Evolutionary conservation across 345 rosid species (phyloP).

Genomic region (Eucalyptus sp.): DNA sequence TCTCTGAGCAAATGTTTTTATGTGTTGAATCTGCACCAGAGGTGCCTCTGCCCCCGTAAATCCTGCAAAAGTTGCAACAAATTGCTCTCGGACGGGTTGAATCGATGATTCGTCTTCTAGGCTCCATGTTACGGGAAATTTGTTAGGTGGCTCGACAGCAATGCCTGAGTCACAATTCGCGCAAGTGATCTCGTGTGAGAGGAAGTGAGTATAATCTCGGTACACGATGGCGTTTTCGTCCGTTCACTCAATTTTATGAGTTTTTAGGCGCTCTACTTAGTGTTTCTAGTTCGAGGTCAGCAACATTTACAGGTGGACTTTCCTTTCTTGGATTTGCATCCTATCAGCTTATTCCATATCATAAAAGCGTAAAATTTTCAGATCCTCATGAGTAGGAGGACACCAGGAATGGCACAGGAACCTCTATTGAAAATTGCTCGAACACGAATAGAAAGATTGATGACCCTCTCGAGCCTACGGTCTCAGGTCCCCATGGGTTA

Average conservation of each 20-base stretch:
- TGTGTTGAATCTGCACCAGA: background rate
- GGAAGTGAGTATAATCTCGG: background rate
- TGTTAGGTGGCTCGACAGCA: background rate
- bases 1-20: background rate
- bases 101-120: background rate
- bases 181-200: background rate
- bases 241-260: background rate
- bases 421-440: background rate
- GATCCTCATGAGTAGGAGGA: background rate
- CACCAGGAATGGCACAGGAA: background rate
- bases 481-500: background rate
- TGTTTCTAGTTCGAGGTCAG: background rate
- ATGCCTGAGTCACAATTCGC: background rate
- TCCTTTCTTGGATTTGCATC: background rate
- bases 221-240: fast-evolving
- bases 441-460: background rate
- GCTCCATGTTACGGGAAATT: background rate
- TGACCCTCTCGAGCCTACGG: background rate
- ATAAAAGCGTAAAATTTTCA: background rate
- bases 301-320: background rate
- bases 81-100: background rate
- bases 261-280: background rate
- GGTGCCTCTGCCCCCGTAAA: background rate
- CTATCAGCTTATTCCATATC: background rate
- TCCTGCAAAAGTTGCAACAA: background rate